Evolutionary conservation across 2,329 filamentous ascomycete genomes (phyloP), one percentile per base, ranked within the genome.

Genomic region (Lachnum nothofagi): DNA sequence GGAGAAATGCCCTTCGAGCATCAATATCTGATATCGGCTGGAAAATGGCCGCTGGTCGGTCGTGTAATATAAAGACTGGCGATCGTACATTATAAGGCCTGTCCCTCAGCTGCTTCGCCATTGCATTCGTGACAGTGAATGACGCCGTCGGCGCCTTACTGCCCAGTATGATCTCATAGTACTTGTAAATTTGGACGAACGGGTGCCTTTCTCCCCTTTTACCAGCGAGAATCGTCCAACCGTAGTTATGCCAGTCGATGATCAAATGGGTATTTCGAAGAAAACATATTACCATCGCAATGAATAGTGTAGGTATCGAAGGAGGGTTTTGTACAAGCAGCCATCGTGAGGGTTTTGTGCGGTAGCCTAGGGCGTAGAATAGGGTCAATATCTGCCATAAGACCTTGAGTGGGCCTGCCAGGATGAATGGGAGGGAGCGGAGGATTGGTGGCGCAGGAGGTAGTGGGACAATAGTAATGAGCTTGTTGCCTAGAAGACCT

Each of bases 191-290:
- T 23, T 70, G 75, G 7, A 96, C 89, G n/a, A 96, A 77, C 0
- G 85, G 85, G 63, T 94, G 88, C 5, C 64, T 67, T 2, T 70
- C 55, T 34, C 79, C 75, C 20, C 73, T 70, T 42, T 77, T 80
- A 41, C 78, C 74, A 4, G 78, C 86, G 3, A 98, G 80, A 60
- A 98, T 95, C 7, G 89, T 91, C 76, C 91, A 95, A 59, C 91
- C 93, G 68, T 96, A 97, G 69, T 98, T 98, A 73, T 98, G 93
- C 93, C 93, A 98, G 72, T 98, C 93, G 47, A 97, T 86, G 52
- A 97, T 76, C 3, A 98, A 77, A 48, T 80, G 80, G 33, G 88
- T 95, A 59, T 88, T 85, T 42, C 93, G 84, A 43, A 95, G 67
- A 58, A 83, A 79, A 61, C 87, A 88, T 41, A 88, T 75, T 3